Evolutionary conservation across 192 early-diverging fungal genomes (phyloP).

Genomic region (Podila epigama): DNA sequence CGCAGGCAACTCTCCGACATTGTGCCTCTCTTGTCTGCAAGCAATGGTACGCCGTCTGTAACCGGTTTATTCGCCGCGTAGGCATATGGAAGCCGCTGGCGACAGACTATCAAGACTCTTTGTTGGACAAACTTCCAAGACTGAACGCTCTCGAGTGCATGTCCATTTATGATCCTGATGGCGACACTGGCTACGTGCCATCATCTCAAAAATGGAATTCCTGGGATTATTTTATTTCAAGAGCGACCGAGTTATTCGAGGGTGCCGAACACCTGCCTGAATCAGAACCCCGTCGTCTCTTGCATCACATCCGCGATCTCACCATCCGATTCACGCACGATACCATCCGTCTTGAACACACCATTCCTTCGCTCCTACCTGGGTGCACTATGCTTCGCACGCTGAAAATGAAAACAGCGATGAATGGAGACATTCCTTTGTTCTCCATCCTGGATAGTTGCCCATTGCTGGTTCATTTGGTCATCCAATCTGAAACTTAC

Average conservation of each 20-base stretch:
- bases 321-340: background rate
- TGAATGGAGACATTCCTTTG: background rate
- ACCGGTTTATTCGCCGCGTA: constrained; percentile 7
- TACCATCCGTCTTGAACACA: background rate
- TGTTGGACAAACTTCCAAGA: background rate
- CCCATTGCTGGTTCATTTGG: background rate
- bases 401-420: background rate
- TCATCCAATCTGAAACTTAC: background rate
- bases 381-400: background rate
- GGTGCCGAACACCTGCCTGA: background rate
- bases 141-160: constrained; percentile 8
- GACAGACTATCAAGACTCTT: background rate
- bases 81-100: constrained; percentile 17
- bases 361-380: background rate
- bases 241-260: background rate
- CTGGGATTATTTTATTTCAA: background rate
- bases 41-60: constrained; percentile 20
- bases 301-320: background rate
- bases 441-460: constrained; percentile 4
- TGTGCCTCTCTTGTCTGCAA: constrained; percentile 23
- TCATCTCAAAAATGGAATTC: too few species aligned
- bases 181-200: background rate
- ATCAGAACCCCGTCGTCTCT: background rate
- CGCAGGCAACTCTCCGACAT: constrained; percentile 13
- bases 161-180: background rate